A percentile compares a stretch with the other conserved stretches of the same genome.
Conservation (phyloP, 139 green algal species). For the Micractinium sp. region DNA sequence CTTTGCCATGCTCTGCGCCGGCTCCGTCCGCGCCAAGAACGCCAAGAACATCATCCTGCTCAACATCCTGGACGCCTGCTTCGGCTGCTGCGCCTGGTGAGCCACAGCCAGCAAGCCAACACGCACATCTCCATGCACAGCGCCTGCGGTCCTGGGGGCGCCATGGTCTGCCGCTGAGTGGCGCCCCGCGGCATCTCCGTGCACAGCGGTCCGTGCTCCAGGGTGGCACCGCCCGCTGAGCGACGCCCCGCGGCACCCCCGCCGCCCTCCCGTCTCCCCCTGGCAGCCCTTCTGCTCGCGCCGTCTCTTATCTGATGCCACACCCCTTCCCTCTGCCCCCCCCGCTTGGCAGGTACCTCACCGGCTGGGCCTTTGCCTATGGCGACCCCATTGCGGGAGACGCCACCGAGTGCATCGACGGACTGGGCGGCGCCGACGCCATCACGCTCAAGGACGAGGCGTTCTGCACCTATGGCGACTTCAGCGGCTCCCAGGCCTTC, state of each 20-base stretch:
- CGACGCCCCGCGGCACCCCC: too few species aligned
- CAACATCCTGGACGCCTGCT: slow-evolving; percentile 83
- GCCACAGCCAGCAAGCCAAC: neutral
- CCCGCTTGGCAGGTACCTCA: slow-evolving; percentile 24
- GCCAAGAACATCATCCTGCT: slow-evolving; percentile 94
- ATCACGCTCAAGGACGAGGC: neutral
- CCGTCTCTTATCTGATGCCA: too few species aligned
- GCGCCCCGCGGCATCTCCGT: too few species aligned
- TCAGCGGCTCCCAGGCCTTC: slow-evolving; percentile 32
- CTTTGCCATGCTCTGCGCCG: slow-evolving; percentile 86
- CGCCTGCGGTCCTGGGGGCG: too few species aligned
- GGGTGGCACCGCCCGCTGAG: too few species aligned
- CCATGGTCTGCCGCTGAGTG: too few species aligned
- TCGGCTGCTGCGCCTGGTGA: slow-evolving; percentile 65
- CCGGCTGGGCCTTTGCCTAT: slow-evolving; percentile 54
- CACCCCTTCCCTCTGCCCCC: neutral
- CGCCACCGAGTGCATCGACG: neutral
- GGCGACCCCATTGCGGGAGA: slow-evolving; percentile 39
- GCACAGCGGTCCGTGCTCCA: too few species aligned
- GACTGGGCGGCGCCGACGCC: neutral
- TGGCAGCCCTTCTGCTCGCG: too few species aligned
- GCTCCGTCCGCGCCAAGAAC: slow-evolving; percentile 83
- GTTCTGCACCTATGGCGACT: neutral
- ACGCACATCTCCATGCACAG: too few species aligned
- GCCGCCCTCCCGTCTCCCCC: neutral